phyloP scores from a whole-genome alignment of 2,329 filamentous ascomycete species.

The Diaporthe batatas region DNA sequence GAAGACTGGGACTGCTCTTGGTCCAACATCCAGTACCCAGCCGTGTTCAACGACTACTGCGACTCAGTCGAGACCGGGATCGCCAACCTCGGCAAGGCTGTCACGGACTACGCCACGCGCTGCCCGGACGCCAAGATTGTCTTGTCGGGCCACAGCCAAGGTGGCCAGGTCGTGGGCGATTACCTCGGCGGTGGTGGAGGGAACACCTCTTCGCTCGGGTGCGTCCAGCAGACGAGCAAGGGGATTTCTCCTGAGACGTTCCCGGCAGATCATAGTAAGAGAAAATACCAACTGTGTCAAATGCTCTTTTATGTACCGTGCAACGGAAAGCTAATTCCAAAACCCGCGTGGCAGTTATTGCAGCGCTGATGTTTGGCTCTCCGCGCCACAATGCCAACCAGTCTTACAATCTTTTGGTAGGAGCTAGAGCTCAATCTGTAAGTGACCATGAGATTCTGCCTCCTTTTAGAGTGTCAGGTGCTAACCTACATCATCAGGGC shows the following conservation, averaged over 20 bases:
- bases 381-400: slow-evolving; percentile 37
- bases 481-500: slow-evolving; percentile 34
- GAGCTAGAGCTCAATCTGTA: slow-evolving; percentile 33
- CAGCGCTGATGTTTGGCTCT: slow-evolving; percentile 36
- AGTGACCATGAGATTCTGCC: not conserved
- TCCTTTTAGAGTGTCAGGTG: not conserved
- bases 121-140: slow-evolving; percentile 58
- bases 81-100: slow-evolving; percentile 27
- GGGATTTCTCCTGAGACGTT: slow-evolving; percentile 5
- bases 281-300: no score
- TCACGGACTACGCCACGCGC: slow-evolving; percentile 31
- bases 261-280: slow-evolving; percentile 1
- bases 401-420: slow-evolving; percentile 37
- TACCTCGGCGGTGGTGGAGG: slow-evolving; percentile 37
- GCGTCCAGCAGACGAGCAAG: slow-evolving; percentile 23
- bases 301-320: not conserved
- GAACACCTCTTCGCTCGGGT: slow-evolving; percentile 11
- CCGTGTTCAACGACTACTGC: slow-evolving; percentile 33
- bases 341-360: slow-evolving; percentile 9
- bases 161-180: slow-evolving; percentile 47
- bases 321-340: not conserved
- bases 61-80: slow-evolving; percentile 28
- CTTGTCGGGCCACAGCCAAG: slow-evolving; percentile 55
- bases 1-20: slow-evolving; percentile 31
- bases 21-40: slow-evolving; percentile 35